Evolutionary conservation across 2,329 filamentous ascomycete species (phyloP).

Genomic region (Talaromyces marneffei): DNA sequence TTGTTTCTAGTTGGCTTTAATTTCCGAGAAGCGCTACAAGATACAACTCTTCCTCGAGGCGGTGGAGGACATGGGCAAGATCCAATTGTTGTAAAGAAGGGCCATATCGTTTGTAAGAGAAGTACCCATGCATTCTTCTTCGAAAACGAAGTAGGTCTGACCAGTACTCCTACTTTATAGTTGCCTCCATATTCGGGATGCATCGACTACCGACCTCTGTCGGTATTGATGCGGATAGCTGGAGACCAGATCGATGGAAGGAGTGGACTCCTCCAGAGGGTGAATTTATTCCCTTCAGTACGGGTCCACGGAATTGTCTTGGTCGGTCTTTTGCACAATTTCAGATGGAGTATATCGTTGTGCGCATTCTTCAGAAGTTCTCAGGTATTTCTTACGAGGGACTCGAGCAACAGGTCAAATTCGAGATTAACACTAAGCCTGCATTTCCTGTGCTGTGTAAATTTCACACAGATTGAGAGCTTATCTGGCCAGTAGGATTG

Average conservation of each 20-base stretch:
- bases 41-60: background rate
- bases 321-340: background rate
- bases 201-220: background rate
- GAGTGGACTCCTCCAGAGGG: background rate
- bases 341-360: background rate
- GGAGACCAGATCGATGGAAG: background rate
- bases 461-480: too few relatives aligned
- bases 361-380: background rate
- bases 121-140: background rate
- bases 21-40: background rate
- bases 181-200: background rate
- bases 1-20: background rate
- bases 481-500: too few relatives aligned
- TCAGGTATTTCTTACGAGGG: too few relatives aligned
- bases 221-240: background rate
- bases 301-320: background rate
- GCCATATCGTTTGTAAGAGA: background rate
- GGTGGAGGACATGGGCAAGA: background rate
- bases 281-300: background rate
- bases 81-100: background rate
- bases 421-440: too few relatives aligned
- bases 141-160: background rate
- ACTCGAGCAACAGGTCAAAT: too few relatives aligned
- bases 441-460: too few relatives aligned
- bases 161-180: background rate